Evolutionary conservation across 371 early-diverging fungal genomes (phyloP), one percentile per base, ranked within the genome.

Genomic region (Entomophthora muscae): DNA sequence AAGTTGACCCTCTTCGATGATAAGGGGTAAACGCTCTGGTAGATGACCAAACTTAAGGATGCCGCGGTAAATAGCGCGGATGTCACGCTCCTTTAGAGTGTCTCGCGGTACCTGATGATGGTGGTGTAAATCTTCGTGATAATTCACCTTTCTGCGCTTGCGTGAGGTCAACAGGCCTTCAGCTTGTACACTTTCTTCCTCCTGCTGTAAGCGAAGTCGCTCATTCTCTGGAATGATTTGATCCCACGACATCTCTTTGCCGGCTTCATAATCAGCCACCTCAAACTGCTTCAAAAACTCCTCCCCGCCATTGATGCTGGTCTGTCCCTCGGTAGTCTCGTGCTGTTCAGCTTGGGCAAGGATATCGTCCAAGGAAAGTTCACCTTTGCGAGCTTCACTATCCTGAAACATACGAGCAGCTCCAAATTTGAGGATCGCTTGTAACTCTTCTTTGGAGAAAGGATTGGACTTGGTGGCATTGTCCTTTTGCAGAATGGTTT

Each of bases 401-500:
- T 84, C 80, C 42, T 85, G 81, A 71, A 98, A 98, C 82, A 98
- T 85, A 64, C 92, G 93, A 74, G 88, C 82, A 0, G 98, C 98
- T 24, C 98, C 98, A 74, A 98, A 98, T 70, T 98, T 95, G 61
- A 98, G 82, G 61, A 98, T 91, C 0, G 89, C 86, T 23, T 88
- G 80, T 65, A 98, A 80, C 70, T 98, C 98, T 53, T 92, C 93
- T 65, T 78, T 83, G 64, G 73, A 75, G 65, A 83, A 82, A 61
- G 76, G 82, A 57, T 70, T 75, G 0, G 75, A 75, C 10, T 60
- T 57, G 12, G 64, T 42, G 17, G 70, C 30, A 12, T 42, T 27
- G 28, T 70, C 72, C 0, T 82, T 80, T 56, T 78, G 77, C 33
- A 83, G 65, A 3, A 88, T 71, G 22, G 80, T 81, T 57, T 79